Evolutionary conservation across 164 flowering plant genomes (phyloP).

Genomic region (Stephania japonica): DNA sequence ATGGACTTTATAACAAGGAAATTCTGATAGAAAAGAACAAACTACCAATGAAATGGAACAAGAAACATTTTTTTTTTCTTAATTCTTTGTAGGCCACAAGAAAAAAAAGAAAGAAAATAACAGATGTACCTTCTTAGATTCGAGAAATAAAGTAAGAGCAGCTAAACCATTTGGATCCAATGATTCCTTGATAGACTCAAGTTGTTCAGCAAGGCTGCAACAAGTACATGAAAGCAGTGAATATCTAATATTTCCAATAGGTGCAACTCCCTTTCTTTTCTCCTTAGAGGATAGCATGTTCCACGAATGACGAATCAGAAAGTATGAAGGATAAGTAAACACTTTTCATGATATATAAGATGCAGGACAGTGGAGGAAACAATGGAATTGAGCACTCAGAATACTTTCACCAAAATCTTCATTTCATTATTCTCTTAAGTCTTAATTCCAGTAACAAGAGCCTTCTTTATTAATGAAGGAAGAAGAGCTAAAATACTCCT

Average conservation of each 20-base stretch:
- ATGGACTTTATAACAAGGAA: too few species aligned
- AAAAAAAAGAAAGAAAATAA: not conserved
- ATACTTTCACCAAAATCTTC: too few species aligned
- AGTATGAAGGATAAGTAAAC: not conserved
- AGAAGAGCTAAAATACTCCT: too few species aligned
- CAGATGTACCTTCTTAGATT: constrained; percentile 61
- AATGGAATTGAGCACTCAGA: too few species aligned
- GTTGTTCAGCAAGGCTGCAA: constrained; percentile 86
- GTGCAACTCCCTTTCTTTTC: not conserved
- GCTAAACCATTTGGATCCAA: constrained; percentile 48
- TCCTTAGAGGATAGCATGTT: not conserved
- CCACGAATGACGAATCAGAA: not conserved
- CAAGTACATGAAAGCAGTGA: constrained; percentile 9
- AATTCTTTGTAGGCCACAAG: not conserved
- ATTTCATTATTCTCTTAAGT: too few species aligned
- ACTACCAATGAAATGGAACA: too few species aligned
- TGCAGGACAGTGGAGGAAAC: too few species aligned
- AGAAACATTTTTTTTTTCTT: too few species aligned
- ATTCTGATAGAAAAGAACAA: too few species aligned
- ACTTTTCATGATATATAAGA: too few species aligned
- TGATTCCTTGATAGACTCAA: constrained; percentile 67
- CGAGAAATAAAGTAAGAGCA: constrained; percentile 54
- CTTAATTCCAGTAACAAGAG: too few species aligned
- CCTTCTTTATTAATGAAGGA: too few species aligned
- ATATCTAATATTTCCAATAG: not conserved